Evolutionary conservation across 768 basidiomycete genomes (phyloP).

Genomic region (Suillus fuscotomentosus): DNA sequence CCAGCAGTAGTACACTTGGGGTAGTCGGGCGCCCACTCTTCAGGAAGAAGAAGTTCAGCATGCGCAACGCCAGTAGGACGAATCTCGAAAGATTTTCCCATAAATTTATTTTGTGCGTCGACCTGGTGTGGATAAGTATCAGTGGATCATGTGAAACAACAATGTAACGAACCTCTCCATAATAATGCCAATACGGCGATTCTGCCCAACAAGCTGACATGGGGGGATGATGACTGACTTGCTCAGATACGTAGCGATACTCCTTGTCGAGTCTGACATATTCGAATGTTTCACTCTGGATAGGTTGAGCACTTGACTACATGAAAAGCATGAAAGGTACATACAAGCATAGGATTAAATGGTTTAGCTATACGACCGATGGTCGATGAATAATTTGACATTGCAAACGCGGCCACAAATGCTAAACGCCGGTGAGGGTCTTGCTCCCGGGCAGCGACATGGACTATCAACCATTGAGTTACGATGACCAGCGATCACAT

Average conservation of each 20-base stretch:
- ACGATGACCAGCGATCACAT: conserved; percentile 5
- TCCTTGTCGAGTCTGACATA: conserved; percentile 85
- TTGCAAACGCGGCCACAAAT: conserved; percentile 94
- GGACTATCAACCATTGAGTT: conserved; percentile 48
- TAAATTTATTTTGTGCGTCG: conserved; percentile 95
- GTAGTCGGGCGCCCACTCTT: conserved; percentile 59
- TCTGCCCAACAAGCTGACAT: conserved; percentile 97
- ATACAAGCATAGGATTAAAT: conserved; percentile 91
- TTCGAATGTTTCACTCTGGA: conserved; percentile 89
- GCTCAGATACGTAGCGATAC: conserved; percentile 93
- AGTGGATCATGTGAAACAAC: not conserved
- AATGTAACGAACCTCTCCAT: conserved; percentile 64
- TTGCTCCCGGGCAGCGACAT: conserved; percentile 73
- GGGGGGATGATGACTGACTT: conserved; percentile 97
- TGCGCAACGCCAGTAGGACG: conserved; percentile 94
- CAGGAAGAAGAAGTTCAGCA: conserved; percentile 75
- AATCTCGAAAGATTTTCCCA: conserved; percentile 96
- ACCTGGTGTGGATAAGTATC: conserved; percentile 47
- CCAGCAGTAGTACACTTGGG: conserved; percentile 49
- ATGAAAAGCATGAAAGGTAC: conserved; percentile 23
- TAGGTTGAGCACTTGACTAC: not conserved
- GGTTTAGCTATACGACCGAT: conserved; percentile 97
- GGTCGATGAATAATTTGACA: conserved; percentile 97
- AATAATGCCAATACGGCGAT: conserved; percentile 87
- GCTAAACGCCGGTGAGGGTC: conserved; percentile 84